These are phyloP conservation scores for Rubia occidens DNA, from an alignment of 305 asterid genomes.

Conservation along the genomic window DNA sequence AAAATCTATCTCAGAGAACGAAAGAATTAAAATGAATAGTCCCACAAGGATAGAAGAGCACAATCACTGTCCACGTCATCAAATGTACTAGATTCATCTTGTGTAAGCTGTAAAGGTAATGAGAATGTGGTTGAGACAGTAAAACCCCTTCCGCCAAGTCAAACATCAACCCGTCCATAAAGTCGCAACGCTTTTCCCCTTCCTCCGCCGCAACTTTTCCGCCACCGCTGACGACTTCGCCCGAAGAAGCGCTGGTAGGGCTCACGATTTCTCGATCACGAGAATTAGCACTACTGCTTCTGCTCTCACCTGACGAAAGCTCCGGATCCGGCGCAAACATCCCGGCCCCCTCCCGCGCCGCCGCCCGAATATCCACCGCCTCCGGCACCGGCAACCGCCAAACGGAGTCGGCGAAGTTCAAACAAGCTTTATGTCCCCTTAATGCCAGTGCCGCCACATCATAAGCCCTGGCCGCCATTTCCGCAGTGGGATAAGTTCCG, in stretches of 20 bases:
- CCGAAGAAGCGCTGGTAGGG: background rate
- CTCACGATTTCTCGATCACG: background rate
- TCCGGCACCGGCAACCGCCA: constrained; percentile 48
- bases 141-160: constrained; percentile 28
- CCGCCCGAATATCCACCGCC: constrained; percentile 26
- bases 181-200: constrained; percentile 22
- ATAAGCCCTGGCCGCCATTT: constrained; percentile 76
- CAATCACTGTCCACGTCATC: constrained; percentile 20
- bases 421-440: constrained; percentile 39
- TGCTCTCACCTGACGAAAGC: constrained; percentile 2
- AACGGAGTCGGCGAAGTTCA: constrained; percentile 60
- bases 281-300: background rate
- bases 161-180: constrained; percentile 24
- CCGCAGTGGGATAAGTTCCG: constrained; percentile 62
- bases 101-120: background rate
- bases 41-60: constrained; percentile 21
- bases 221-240: background rate
- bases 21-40: constrained; percentile 15
- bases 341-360: constrained; percentile 19
- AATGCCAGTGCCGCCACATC: constrained; percentile 64
- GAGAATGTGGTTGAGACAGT: constrained; percentile 28
- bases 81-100: background rate
- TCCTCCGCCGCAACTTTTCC: constrained; percentile 16
- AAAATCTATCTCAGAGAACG: background rate
- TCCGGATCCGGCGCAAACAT: constrained; percentile 11